phyloP scores from a whole-genome alignment of 345 rosid genomes.

The Cardiospermum halicacabum region DNA sequence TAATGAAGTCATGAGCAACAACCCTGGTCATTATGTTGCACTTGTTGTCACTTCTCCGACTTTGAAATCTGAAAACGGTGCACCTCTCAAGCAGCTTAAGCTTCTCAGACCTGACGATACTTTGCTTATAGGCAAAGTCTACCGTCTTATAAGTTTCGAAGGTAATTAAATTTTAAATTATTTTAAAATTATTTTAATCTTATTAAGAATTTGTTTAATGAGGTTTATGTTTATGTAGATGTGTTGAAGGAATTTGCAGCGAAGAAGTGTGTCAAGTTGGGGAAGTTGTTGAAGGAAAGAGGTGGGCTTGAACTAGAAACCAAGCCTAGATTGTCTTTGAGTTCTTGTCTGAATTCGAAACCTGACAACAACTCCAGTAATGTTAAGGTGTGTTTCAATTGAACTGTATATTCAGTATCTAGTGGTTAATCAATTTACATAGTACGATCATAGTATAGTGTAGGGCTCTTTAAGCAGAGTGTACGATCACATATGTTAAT shows the following conservation, averaged over 20 bases:
- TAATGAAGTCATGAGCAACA: slow-evolving; percentile 58
- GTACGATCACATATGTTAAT: too few species aligned
- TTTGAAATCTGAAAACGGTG: slow-evolving; percentile 32
- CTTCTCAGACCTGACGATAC: slow-evolving; percentile 77
- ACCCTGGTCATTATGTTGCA: slow-evolving; percentile 87
- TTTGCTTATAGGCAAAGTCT: slow-evolving; percentile 61
- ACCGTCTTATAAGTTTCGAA: slow-evolving; percentile 78
- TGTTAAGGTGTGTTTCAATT: slow-evolving; percentile 25
- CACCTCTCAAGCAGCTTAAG: slow-evolving; percentile 69
- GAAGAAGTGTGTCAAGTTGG: slow-evolving; percentile 71
- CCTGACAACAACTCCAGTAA: slow-evolving; percentile 18
- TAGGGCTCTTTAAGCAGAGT: too few species aligned
- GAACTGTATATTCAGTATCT: too few species aligned
- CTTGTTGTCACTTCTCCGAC: slow-evolving; percentile 51
- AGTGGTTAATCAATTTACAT: too few species aligned
- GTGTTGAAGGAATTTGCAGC: slow-evolving; percentile 70
- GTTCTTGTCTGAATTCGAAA: slow-evolving; percentile 11
- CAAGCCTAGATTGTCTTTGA: slow-evolving; percentile 26
- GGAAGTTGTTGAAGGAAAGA: slow-evolving; percentile 56
- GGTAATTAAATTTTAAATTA: too few species aligned
- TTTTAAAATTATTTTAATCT: too few species aligned
- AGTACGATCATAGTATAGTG: too few species aligned
- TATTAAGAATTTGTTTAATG: neutral
- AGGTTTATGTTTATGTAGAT: too few species aligned
- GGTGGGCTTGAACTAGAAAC: slow-evolving; percentile 32